phyloP scores from a whole-genome alignment of 768 basidiomycete genomes.

The Lepiota venenata region DNA sequence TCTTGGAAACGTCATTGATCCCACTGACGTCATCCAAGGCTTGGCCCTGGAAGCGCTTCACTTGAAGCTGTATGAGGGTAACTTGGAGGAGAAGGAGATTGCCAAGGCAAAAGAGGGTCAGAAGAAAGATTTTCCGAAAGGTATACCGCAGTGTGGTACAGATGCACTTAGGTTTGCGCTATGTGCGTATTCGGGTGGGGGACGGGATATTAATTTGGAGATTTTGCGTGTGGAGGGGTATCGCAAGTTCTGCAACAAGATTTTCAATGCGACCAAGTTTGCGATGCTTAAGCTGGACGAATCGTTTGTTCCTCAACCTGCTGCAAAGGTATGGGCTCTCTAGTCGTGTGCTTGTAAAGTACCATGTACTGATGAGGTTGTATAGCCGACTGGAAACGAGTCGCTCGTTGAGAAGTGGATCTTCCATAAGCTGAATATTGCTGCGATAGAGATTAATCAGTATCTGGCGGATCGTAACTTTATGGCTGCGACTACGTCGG shows the following conservation, averaged over 20 bases:
- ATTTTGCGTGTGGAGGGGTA: constrained; percentile 96
- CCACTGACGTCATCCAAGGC: constrained; percentile 91
- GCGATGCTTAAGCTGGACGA: constrained; percentile 97
- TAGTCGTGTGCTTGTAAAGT: neutral
- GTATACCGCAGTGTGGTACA: constrained; percentile 97
- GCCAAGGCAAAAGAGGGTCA: constrained; percentile 88
- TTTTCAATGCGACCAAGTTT: constrained; percentile 98
- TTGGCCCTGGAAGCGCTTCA: constrained; percentile 76
- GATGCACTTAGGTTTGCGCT: constrained; percentile 95
- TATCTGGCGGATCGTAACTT: constrained; percentile 82
- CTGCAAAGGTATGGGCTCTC: constrained; percentile 49
- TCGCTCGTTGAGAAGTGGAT: constrained; percentile 95
- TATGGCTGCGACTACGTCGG: constrained; percentile 82
- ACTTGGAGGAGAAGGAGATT: constrained; percentile 92
- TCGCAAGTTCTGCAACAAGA: constrained; percentile 99
- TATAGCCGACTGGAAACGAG: constrained; percentile 83
- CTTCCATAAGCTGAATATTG: constrained; percentile 86
- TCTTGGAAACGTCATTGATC: constrained; percentile 96
- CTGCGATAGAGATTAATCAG: constrained; percentile 72
- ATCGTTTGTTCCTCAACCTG: constrained; percentile 70
- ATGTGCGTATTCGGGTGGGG: constrained; percentile 90
- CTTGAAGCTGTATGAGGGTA: constrained; percentile 83
- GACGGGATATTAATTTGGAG: constrained; percentile 96
- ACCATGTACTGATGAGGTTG: constrained; percentile 12
- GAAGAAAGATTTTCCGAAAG: constrained; percentile 99